These are phyloP conservation scores for Mimosa bimucronata DNA, from an alignment of 306 rosid species.

Conservation along the genomic window DNA sequence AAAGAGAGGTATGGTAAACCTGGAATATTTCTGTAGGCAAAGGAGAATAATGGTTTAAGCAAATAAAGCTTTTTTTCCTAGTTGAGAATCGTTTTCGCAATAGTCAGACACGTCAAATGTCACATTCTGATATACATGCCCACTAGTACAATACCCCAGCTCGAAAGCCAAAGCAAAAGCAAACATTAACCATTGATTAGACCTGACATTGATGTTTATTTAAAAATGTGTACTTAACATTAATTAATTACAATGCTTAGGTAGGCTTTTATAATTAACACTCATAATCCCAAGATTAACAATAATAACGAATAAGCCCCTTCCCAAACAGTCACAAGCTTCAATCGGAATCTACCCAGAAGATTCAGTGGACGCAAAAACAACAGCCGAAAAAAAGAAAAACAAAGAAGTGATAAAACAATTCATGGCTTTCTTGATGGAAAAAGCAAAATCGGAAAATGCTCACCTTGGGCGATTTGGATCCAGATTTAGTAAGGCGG, in stretches of 20 bases:
- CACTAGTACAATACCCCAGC: conserved; percentile 44
- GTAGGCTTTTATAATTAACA: conserved; percentile 5
- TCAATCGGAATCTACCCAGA: conserved; percentile 48
- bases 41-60: conserved; percentile 43
- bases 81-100: conserved; percentile 39
- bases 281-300: background rate
- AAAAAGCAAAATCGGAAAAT: conserved; percentile 25
- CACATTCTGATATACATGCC: conserved; percentile 39
- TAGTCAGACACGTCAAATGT: conserved; percentile 45
- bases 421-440: conserved; percentile 16
- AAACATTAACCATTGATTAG: conserved; percentile 31
- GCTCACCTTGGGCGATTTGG: conserved; percentile 78
- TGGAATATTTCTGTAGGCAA: conserved; percentile 35
- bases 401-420: background rate
- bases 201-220: conserved; percentile 31
- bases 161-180: conserved; percentile 30
- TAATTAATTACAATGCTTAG: background rate
- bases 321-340: conserved; percentile 28
- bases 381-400: background rate
- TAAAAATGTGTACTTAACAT: conserved; percentile 16
- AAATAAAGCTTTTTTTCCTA: conserved; percentile 42
- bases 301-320: conserved; percentile 9
- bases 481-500: conserved; percentile 58
- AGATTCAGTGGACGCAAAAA: conserved; percentile 42
- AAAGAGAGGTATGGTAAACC: background rate